These are phyloP conservation scores for Globomyces sp. DNA, from an alignment of 371 early-diverging fungal genomes.

Conservation along the genomic window DNA sequence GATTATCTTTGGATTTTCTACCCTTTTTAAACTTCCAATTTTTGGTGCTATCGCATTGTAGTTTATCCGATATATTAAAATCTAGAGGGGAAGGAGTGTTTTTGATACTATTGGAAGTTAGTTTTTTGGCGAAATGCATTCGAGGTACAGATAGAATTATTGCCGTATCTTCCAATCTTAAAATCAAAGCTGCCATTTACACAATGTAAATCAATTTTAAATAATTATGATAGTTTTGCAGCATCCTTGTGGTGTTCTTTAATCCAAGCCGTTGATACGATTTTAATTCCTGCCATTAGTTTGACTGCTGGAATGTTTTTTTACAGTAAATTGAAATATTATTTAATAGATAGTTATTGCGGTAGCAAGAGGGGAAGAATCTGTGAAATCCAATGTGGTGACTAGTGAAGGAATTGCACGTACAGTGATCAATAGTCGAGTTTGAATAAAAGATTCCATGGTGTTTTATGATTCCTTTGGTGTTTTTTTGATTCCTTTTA, in stretches of 20 bases:
- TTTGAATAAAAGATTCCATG: background rate
- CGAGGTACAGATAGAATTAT: slow-evolving; percentile 16
- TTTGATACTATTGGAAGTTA: slow-evolving; percentile 9
- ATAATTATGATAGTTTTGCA: slow-evolving; percentile 4
- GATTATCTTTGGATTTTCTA: slow-evolving; percentile 12
- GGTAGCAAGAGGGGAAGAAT: slow-evolving; percentile 9
- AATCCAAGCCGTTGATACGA: background rate
- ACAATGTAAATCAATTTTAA: slow-evolving; percentile 10
- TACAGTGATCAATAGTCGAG: slow-evolving; percentile 5
- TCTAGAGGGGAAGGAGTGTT: slow-evolving; percentile 9
- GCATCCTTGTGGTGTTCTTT: slow-evolving; percentile 6
- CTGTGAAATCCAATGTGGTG: slow-evolving; percentile 7
- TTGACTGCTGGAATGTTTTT: background rate
- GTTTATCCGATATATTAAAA: background rate
- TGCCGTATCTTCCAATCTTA: slow-evolving; percentile 6
- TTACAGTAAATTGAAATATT: background rate
- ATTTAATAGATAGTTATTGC: slow-evolving; percentile 3
- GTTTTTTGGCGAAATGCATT: slow-evolving; percentile 11
- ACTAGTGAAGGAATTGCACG: slow-evolving; percentile 16
- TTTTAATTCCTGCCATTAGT: slow-evolving; percentile 9
- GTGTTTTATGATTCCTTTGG: too few species aligned
- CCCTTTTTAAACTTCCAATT: background rate
- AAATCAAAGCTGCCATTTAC: slow-evolving; percentile 7
- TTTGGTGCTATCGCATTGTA: background rate
- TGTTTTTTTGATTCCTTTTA: too few species aligned